Evolutionary conservation across 2,329 filamentous ascomycete genomes (phyloP).

Genomic region (Sporothrix pallida): DNA sequence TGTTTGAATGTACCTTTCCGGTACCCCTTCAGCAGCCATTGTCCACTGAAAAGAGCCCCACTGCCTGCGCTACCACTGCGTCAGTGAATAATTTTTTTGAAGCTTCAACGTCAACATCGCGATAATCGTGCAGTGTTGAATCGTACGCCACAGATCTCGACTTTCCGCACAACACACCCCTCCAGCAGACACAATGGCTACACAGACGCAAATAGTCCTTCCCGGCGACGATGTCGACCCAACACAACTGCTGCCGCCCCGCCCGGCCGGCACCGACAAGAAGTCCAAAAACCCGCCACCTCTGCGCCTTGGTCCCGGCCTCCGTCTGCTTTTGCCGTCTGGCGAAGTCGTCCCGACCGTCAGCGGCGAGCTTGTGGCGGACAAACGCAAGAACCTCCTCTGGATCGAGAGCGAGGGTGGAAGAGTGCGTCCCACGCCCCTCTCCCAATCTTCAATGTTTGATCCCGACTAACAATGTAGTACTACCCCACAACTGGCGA

Average conservation of each 20-base stretch:
- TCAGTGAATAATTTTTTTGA: constrained; percentile 22
- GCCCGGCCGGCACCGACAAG: constrained; percentile 63
- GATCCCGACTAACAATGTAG: constrained; percentile 53
- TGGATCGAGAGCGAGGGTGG: constrained; percentile 76
- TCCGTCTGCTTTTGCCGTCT: constrained; percentile 82
- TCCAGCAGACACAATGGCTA: not conserved
- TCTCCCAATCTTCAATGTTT: constrained; percentile 43
- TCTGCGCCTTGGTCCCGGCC: constrained; percentile 80
- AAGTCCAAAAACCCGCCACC: constrained; percentile 71
- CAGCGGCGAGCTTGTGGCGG: constrained; percentile 69
- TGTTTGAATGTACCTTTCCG: not conserved
- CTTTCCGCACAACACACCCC: not conserved
- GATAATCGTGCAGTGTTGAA: not conserved
- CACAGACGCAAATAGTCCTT: constrained; percentile 64
- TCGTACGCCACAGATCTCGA: not conserved
- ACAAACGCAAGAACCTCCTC: constrained; percentile 75
- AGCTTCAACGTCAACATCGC: constrained; percentile 22
- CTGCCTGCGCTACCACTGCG: not conserved
- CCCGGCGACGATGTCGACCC: constrained; percentile 77
- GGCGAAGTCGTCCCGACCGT: constrained; percentile 72
- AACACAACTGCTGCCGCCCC: constrained; percentile 34
- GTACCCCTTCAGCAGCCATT: not conserved
- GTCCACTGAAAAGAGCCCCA: constrained; percentile 19
- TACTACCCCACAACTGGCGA: constrained; percentile 83
- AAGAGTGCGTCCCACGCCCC: constrained; percentile 59